Conservation (phyloP, 371 early-diverging fungal species). For the Choanephora cucurbitarum region DNA sequence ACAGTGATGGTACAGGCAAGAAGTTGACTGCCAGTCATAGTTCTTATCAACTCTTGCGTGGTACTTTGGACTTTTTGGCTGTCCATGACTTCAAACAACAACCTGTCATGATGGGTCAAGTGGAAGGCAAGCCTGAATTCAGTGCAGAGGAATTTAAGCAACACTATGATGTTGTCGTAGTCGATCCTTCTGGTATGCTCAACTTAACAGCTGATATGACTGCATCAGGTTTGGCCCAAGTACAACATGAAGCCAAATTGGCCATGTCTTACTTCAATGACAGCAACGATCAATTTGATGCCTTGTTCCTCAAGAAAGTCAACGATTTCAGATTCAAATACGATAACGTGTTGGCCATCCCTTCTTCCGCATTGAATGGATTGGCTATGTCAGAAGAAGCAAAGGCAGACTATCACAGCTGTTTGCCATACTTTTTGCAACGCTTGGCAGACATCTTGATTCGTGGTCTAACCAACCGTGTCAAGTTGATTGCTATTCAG, state of each 20-base stretch:
- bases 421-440: constrained; percentile 52
- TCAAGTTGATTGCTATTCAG: constrained; percentile 56
- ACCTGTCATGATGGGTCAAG: constrained; percentile 73
- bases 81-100: constrained; percentile 71
- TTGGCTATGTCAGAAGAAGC: constrained; percentile 23
- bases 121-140: constrained; percentile 48
- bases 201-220: constrained; percentile 78
- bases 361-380: constrained; percentile 18
- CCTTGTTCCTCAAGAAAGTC: constrained; percentile 72
- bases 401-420: constrained; percentile 60
- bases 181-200: constrained; percentile 81
- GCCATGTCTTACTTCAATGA: constrained; percentile 68
- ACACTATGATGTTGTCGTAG: constrained; percentile 77
- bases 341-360: constrained; percentile 55
- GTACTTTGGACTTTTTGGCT: constrained; percentile 82
- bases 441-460: constrained; percentile 56
- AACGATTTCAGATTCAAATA: constrained; percentile 63
- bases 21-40: constrained; percentile 73
- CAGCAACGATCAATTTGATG: constrained; percentile 68
- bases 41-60: constrained; percentile 85
- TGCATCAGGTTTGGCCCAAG: constrained; percentile 57
- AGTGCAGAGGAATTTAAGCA: constrained; percentile 56
- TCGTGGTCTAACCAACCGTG: constrained; percentile 71
- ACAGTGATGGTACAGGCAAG: constrained; percentile 57
- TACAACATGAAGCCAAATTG: constrained; percentile 71